Base-by-base conservation (phyloP, 306 rosid species). In the Casuarina cunninghamiana region DNA sequence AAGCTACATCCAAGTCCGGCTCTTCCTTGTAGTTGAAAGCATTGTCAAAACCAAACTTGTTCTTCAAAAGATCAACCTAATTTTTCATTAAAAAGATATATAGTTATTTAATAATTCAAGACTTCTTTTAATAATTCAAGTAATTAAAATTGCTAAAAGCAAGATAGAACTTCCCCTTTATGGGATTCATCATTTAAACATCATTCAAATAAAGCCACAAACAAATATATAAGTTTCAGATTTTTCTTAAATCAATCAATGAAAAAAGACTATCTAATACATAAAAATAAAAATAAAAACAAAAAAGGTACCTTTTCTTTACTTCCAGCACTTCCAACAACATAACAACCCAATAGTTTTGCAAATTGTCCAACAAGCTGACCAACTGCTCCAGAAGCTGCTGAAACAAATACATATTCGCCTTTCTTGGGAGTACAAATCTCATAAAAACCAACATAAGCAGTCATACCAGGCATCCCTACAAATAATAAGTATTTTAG, bases 11-110 rank as follows among this genome's bases (percentile, higher is more conserved):
- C 13, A 76, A 62, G 74, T 81, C 77, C 0, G n/a, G 17, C 58
- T 76, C 80, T 81, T 81, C 77, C 49, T 67, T 75, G 73, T 76
- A 81, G 15, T 81, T 81, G 42, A 75, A 75, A 49, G 39, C 77
- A 2, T 75, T 6, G 41, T 66, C 49, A 41, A 66, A 66, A 16
- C 71, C 71, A 16, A 66, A 66, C 48, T 66, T 66, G 8, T 17
- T 66, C 46, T 66, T 66, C 71, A 66, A 66, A 2, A 66, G 71
- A 6, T 66, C 71, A 66, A 66, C 71, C 51, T 48, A 13, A 13
- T 48, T 48, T 48, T 48, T 48, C 9, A 10, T 2, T 8, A 3
- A 48, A 10, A 3, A 48, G 10, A 48, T 48, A 3, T 48, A 15
- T 26, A 48, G 15, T 44, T 44, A 4, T 5, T 44, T 44, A 44